Base-by-base conservation (phyloP, 2,329 filamentous ascomycete species). In the Neopestalotiopsis rosae region DNA sequence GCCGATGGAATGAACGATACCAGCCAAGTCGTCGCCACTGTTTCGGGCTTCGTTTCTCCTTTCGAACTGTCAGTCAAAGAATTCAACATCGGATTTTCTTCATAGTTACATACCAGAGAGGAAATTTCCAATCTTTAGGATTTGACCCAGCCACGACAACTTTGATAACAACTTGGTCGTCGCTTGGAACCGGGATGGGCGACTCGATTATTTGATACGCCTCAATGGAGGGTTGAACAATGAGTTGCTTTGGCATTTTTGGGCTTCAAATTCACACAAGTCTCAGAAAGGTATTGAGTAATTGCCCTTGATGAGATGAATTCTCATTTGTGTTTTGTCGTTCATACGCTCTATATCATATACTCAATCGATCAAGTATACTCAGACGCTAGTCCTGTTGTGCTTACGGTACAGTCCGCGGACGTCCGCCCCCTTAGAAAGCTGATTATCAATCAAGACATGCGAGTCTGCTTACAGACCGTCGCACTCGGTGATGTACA, bases 1-100 rank as follows among this genome's bases (percentile, higher is more conserved):
- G 24, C 89, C 88, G 30, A 89, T 85, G 68, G 82, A 80, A 71
- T 88, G 82, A 5, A 91, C 83, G 34, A 85, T 80, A 58, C 86
- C 86, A 2, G 86, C 86, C 56, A 88, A 86, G 74, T 89, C 87
- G 68, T 89, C 87, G 66, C 87, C 87, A n/a, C 79, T 74, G 77
- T 89, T 88, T 52, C 38, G 49, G 7, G 71, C 66, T 14, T 66
- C 66, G 42, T 69, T 67, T 24, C 66, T 61, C 71, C 69, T 74
- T 76, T 1, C 74, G 67, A 1, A 79, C 74, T 0, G 78, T 14
- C 7, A 74, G 71, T 5, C 32, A 38, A 42, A 49, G 69, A 4
- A 52, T 32, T 72, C 45, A 10, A 10, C n/a, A 9, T 9, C n/a
- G 9, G 6, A 20, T 17, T 9, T n/a, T 2, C n/a, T 24, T 5